A percentile compares a stretch with the other conserved stretches of the same genome.
phyloP scores from a whole-genome alignment of 2,329 filamentous ascomycete species.

The Fonsecaea multimorphosa region DNA sequence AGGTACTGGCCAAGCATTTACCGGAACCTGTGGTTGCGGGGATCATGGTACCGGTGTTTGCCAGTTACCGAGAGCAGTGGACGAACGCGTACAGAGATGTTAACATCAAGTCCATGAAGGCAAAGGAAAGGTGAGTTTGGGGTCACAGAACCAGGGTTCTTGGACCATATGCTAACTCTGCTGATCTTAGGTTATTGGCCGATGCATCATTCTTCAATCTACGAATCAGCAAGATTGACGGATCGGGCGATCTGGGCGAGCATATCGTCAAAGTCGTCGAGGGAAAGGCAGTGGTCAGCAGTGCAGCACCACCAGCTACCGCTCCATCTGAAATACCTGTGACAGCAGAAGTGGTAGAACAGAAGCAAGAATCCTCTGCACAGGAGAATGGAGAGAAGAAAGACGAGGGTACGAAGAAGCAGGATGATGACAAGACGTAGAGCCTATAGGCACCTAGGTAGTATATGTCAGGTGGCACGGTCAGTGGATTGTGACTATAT shows the following conservation, averaged over 20 bases:
- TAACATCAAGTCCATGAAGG: constrained; percentile 68
- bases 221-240: constrained; percentile 77
- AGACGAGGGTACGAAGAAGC: background rate
- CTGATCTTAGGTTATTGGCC: constrained; percentile 65
- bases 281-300: constrained; percentile 42
- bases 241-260: constrained; percentile 75
- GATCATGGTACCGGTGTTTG: constrained; percentile 87
- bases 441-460: background rate
- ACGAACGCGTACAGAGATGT: constrained; percentile 72
- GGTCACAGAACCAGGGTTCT: constrained; percentile 29
- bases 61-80: constrained; percentile 80
- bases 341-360: background rate
- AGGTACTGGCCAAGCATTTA: constrained; percentile 81
- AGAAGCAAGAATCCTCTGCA: background rate
- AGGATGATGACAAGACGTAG: constrained; percentile 20
- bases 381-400: constrained; percentile 2
- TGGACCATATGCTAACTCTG: constrained; percentile 31
- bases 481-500: background rate
- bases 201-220: constrained; percentile 76
- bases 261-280: constrained; percentile 63
- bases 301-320: constrained; percentile 4
- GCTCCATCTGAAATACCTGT: background rate
- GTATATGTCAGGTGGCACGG: background rate
- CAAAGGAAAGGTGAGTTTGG: constrained; percentile 71
- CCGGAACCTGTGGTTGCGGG: constrained; percentile 75